Conservation (phyloP, 192 early-diverging fungal genomes). For the Physocladia obscura region DNA sequence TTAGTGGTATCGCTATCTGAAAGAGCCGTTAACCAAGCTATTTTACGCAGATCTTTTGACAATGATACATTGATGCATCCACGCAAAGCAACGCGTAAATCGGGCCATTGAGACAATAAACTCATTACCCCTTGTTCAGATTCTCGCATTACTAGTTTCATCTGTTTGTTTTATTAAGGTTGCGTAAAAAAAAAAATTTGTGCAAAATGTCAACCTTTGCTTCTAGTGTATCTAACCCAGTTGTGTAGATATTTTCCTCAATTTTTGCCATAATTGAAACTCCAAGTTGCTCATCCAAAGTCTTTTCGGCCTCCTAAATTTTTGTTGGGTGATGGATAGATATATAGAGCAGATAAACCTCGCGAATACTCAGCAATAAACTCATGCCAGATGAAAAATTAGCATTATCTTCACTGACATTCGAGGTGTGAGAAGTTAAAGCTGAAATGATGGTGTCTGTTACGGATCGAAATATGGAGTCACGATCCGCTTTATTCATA, state of each 20-base stretch:
- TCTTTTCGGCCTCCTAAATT: neutral
- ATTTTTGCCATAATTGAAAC: neutral
- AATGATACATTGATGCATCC: conserved; percentile 24
- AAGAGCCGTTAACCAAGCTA: conserved; percentile 20
- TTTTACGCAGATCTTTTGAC: conserved; percentile 5
- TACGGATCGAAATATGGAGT: neutral
- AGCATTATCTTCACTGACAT: neutral
- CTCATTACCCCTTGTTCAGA: conserved; percentile 17
- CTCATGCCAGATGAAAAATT: neutral
- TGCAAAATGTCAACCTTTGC: neutral
- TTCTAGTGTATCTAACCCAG: conserved; percentile 7
- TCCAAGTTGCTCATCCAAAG: conserved; percentile 16
- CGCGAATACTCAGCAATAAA: conserved; percentile 18
- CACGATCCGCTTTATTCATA: conserved; percentile 2
- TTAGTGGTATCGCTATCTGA: conserved; percentile 25
- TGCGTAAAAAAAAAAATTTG: neutral
- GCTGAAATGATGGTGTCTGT: conserved; percentile 1
- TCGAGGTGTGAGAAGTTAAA: neutral
- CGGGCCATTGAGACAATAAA: conserved; percentile 10
- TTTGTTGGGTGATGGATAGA: neutral
- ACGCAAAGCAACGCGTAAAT: conserved; percentile 11
- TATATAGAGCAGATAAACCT: neutral
- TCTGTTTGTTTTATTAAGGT: neutral
- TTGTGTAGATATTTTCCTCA: neutral
- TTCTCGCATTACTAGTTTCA: conserved; percentile 24